Base-by-base conservation (phyloP, 148 eudicot genomes). In the Limonium bicolor region DNA sequence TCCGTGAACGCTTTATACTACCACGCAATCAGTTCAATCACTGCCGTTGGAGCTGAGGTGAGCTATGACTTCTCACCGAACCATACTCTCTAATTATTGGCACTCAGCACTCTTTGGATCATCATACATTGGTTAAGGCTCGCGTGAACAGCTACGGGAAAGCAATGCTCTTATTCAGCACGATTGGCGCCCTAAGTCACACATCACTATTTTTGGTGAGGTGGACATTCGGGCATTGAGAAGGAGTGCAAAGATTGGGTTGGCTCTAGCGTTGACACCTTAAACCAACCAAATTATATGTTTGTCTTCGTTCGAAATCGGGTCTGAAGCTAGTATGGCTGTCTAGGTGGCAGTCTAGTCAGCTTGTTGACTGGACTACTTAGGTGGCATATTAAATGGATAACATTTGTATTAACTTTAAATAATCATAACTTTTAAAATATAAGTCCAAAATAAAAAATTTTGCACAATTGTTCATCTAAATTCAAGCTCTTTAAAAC, bases 41-140 rank as follows among this genome's bases (percentile, higher is more conserved):
- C 65, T 19, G 67, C 80, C 32, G 74, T 80, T n/a, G 90, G 90
- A 31, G 80, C 59, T 6, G 90, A 80, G 64, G 67, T 80, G 50
- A 48, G 60, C 9, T 83, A 72, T 31, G 62, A 64, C 70, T 67
- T 76, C 70, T 67, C 77, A 5, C 61, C 62, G 44, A 72, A 70
- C 14, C 66, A 61, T 51, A 76, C 69, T 51, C 69, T 31, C 35
- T 80, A 51, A 73, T 74, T 8, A 22, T 80, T 23, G 90, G 83
- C 25, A 59, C 70, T 20, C 80, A 76, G 46, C 72, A 67, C 9
- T 43, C 66, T 3, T 17, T 72, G 26, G 83, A 80, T 36, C 77
- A 66, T 14, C 45, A 69, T 48, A 80, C 90, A 32, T 67, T 49
- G 1, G 27, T 76, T 28, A 80, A 80, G 56, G 80, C 73, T 2